Evolutionary conservation across 768 basidiomycete species (phyloP).

Genomic region (Pleurotus djamor): DNA sequence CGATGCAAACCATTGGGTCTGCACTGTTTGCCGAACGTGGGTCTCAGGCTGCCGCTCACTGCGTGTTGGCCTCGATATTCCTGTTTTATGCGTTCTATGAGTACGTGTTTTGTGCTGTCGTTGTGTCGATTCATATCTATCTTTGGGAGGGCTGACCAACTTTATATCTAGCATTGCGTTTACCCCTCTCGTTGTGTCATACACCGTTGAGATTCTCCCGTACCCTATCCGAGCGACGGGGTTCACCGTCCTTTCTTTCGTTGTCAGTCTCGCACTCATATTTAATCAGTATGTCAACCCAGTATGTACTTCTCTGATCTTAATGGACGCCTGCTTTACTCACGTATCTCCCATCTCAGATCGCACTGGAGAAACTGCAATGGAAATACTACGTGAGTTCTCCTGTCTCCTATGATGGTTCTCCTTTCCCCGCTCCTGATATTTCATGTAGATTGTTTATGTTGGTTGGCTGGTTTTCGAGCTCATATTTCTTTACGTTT

Average conservation of each 20-base stretch:
- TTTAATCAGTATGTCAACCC: constrained; percentile 89
- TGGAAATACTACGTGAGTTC: constrained; percentile 76
- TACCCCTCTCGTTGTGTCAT: constrained; percentile 82
- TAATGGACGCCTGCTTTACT: neutral
- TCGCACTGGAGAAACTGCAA: constrained; percentile 31
- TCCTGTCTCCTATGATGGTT: neutral
- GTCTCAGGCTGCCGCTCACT: constrained; percentile 48
- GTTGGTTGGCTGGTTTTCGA: constrained; percentile 70
- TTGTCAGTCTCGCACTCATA: constrained; percentile 75
- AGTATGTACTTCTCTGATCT: neutral
- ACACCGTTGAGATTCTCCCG: constrained; percentile 88
- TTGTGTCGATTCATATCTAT: neutral
- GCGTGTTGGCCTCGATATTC: constrained; percentile 84
- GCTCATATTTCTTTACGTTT: constrained; percentile 62
- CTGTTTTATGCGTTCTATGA: constrained; percentile 79
- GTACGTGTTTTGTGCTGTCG: constrained; percentile 27
- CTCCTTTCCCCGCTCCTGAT: neutral
- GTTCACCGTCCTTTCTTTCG: constrained; percentile 78
- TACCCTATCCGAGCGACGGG: constrained; percentile 84
- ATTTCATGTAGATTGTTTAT: constrained; percentile 52
- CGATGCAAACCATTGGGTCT: constrained; percentile 65
- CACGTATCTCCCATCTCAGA: neutral
- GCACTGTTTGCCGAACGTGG: constrained; percentile 48
- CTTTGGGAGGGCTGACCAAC: too few relatives aligned
- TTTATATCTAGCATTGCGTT: constrained; percentile 56